These are phyloP conservation scores for Penium margaritaceum DNA, from an alignment of 139 green algal genomes.

Conservation along the genomic window DNA sequence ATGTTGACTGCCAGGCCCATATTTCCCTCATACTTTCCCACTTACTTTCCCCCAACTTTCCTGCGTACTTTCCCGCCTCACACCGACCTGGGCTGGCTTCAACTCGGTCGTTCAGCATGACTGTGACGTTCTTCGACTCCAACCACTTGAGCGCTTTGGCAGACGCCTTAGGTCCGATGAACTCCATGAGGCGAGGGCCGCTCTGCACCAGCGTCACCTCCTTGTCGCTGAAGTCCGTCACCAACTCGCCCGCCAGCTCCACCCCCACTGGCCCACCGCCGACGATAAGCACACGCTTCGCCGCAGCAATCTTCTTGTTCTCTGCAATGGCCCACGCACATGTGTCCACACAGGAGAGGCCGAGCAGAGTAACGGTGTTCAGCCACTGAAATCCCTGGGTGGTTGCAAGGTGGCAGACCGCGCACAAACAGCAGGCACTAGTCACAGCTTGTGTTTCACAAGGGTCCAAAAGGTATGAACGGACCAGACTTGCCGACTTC, in stretches of 20 bases:
- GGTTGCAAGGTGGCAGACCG: too few species aligned
- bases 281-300: constrained; percentile 32
- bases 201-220: constrained; percentile 31
- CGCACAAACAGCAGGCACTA: too few species aligned
- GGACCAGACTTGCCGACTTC: too few species aligned
- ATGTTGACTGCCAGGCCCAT: too few species aligned
- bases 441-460: too few species aligned
- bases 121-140: constrained; percentile 20
- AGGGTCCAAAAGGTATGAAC: too few species aligned
- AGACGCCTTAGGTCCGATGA: constrained; percentile 16
- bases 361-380: too few species aligned
- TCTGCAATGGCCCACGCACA: background rate
- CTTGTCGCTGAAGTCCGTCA: constrained; percentile 34
- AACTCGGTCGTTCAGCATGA: constrained; percentile 22
- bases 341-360: too few species aligned
- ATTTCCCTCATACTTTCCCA: too few species aligned
- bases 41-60: too few species aligned
- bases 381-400: too few species aligned
- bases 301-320: constrained; percentile 24
- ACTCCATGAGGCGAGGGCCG: constrained; percentile 24
- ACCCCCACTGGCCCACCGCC: constrained; percentile 40
- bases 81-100: constrained; percentile 10
- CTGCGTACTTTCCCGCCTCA: too few species aligned
- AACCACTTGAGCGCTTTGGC: constrained; percentile 27
- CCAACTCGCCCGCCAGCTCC: constrained; percentile 36